phyloP scores from a whole-genome alignment of 768 basidiomycete genomes.

The Dentipellis fragilis region DNA sequence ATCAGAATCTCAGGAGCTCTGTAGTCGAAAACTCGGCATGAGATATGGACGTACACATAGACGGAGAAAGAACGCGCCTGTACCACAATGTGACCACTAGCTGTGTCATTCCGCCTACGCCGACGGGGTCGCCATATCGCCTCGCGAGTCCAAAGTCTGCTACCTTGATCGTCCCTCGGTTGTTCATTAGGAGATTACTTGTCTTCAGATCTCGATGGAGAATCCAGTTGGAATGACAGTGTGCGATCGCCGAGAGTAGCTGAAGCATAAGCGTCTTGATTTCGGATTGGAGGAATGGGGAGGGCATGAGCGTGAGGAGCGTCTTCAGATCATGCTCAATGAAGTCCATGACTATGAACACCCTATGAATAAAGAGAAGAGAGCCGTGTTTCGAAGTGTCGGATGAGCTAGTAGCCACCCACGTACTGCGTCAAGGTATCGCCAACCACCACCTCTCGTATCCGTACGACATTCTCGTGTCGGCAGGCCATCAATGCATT shows the following conservation, averaged over 20 bases:
- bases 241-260: constrained; percentile 83
- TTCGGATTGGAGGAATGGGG: constrained; percentile 94
- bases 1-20: constrained; percentile 94
- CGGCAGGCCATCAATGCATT: constrained; percentile 92
- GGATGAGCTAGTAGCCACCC: constrained; percentile 11
- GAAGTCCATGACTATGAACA: constrained; percentile 99
- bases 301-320: constrained; percentile 87
- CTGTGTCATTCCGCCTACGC: constrained; percentile 95
- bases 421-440: constrained; percentile 98
- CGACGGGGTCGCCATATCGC: constrained; percentile 92
- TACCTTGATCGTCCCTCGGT: constrained; percentile 95
- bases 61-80: constrained; percentile 44
- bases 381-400: neutral
- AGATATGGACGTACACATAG: constrained; percentile 3
- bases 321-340: constrained; percentile 99
- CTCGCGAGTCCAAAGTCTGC: constrained; percentile 97
- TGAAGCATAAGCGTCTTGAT: constrained; percentile 96
- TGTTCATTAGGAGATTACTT: constrained; percentile 97
- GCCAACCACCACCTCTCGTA: constrained; percentile 95
- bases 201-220: constrained; percentile 96
- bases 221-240: constrained; percentile 96
- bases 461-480: constrained; percentile 95
- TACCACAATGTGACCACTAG: constrained; percentile 99
- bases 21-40: constrained; percentile 1
- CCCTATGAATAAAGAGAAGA: constrained; percentile 38